These are phyloP conservation scores for Dendryphion nanum DNA, from an alignment of 2,329 filamentous ascomycete species.

Conservation along the genomic window DNA sequence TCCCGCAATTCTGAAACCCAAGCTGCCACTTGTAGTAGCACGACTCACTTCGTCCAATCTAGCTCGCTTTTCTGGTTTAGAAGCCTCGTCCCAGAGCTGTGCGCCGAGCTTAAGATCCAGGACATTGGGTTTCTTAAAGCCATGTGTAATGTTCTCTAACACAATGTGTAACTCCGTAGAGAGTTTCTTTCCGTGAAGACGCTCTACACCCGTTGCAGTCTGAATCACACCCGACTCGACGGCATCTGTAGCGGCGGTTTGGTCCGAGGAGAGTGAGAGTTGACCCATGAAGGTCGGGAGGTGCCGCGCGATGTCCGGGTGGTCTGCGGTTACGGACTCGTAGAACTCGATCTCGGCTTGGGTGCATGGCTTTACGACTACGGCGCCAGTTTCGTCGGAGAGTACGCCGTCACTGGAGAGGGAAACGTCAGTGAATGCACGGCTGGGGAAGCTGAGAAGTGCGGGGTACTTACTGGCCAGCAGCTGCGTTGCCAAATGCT, in stretches of 20 bases:
- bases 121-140: slow-evolving; percentile 83
- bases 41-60: slow-evolving; percentile 59
- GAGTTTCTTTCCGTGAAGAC: slow-evolving; percentile 61
- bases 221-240: slow-evolving; percentile 27
- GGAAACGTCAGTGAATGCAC: slow-evolving; percentile 5
- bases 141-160: slow-evolving; percentile 77
- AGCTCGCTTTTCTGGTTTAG: slow-evolving; percentile 56
- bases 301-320: slow-evolving; percentile 72
- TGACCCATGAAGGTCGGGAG: slow-evolving; percentile 87
- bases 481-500: slow-evolving; percentile 73
- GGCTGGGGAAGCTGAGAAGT: slow-evolving; percentile 4
- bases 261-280: slow-evolving; percentile 55
- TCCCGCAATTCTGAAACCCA: slow-evolving; percentile 65
- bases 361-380: slow-evolving; percentile 95
- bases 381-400: slow-evolving; percentile 74
- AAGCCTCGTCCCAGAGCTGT: slow-evolving; percentile 77
- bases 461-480: slow-evolving; percentile 70
- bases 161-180: slow-evolving; percentile 78
- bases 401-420: slow-evolving; percentile 82
- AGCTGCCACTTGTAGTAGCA: slow-evolving; percentile 57
- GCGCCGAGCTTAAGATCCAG: slow-evolving; percentile 89
- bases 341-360: slow-evolving; percentile 86
- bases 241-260: slow-evolving; percentile 10
- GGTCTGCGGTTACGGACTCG: slow-evolving; percentile 63
- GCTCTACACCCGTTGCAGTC: slow-evolving; percentile 27